Percentiles rank a stretch among this genome's conserved stretches.
phyloP scores from a whole-genome alignment of 2,329 filamentous ascomycete species.

The Nigrospora sphaerica region DNA sequence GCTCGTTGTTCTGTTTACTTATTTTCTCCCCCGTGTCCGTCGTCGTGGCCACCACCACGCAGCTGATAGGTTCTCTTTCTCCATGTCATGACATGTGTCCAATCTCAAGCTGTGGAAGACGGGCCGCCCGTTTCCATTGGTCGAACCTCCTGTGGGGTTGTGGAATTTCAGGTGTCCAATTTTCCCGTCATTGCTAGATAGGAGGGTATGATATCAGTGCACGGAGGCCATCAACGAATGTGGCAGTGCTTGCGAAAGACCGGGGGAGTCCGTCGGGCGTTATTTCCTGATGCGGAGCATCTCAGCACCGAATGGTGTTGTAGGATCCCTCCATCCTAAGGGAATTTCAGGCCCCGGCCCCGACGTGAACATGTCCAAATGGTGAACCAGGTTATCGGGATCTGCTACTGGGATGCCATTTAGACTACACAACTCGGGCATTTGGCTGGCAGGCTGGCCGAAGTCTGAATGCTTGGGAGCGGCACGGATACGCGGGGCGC shows the following conservation, averaged over 20 bases:
- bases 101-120: too few relatives aligned
- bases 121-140: too few relatives aligned
- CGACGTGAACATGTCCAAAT: not conserved
- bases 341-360: not conserved
- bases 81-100: too few relatives aligned
- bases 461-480: too few relatives aligned
- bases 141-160: too few relatives aligned
- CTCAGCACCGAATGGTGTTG: not conserved
- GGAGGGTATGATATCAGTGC: not conserved
- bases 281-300: not conserved
- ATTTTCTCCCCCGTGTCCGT: too few relatives aligned
- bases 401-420: constrained; percentile 11
- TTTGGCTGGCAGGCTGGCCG: not conserved
- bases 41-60: too few relatives aligned
- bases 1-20: too few relatives aligned
- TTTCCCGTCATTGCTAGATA: too few relatives aligned
- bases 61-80: too few relatives aligned
- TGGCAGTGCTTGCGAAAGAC: constrained; percentile 5
- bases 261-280: constrained; percentile 1
- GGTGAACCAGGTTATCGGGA: constrained; percentile 13
- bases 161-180: too few relatives aligned
- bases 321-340: not conserved
- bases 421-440: not conserved
- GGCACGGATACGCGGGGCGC: too few relatives aligned
- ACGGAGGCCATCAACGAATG: not conserved